Percentiles rank a stretch among this genome's conserved stretches.
These are phyloP conservation scores for Volvox reticuliferus DNA, from an alignment of 139 green algal genomes.

Conservation along the genomic window DNA sequence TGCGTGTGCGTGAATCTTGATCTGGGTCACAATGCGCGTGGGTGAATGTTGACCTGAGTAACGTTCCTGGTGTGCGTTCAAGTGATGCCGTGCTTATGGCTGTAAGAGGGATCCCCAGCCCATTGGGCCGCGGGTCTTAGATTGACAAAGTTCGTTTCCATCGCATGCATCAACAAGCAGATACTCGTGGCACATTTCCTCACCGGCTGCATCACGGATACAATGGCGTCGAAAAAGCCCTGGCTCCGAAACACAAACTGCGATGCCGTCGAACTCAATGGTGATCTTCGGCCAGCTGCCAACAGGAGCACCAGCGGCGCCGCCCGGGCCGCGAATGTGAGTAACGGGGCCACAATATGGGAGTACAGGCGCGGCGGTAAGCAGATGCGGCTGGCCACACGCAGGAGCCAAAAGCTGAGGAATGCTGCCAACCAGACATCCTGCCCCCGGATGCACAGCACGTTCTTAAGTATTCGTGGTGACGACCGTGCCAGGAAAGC, in stretches of 20 bases:
- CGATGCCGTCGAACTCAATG: not conserved
- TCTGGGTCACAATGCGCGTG: too few species aligned
- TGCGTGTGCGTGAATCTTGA: too few species aligned
- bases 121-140: too few species aligned
- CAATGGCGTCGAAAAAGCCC: not conserved
- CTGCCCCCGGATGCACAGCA: not conserved
- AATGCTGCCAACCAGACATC: not conserved
- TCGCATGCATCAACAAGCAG: too few species aligned
- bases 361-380: not conserved
- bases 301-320: not conserved
- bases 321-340: not conserved
- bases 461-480: not conserved
- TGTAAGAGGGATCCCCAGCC: too few species aligned
- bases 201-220: not conserved
- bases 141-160: too few species aligned
- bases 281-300: not conserved
- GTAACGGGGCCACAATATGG: not conserved
- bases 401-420: not conserved
- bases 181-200: not conserved
- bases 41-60: too few species aligned
- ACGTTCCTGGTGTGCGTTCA: too few species aligned
- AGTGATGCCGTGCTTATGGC: too few species aligned
- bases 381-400: not conserved
- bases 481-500: not conserved
- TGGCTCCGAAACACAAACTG: not conserved